A percentile compares a stretch with the other conserved stretches of the same genome.
Conservation (phyloP, 208 protist genomes). For the Trypanosoma cruzi region DNA sequence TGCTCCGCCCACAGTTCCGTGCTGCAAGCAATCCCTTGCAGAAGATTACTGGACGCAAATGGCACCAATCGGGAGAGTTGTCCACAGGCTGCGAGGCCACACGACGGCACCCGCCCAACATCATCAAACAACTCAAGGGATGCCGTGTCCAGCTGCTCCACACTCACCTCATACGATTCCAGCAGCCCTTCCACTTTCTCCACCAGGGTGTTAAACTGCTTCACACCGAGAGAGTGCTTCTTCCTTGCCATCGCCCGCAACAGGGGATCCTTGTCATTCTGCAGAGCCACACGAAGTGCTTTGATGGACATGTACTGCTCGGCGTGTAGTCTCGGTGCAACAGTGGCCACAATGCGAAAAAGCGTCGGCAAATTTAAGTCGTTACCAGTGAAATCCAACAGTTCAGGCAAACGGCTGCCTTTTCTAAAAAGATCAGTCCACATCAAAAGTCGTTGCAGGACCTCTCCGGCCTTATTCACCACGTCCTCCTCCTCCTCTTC, state of each 20-base stretch:
- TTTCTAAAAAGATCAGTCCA: slow-evolving; percentile 47
- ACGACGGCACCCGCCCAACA: slow-evolving; percentile 33
- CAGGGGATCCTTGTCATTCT: slow-evolving; percentile 28
- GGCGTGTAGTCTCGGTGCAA: slow-evolving; percentile 60
- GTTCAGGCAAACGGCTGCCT: slow-evolving; percentile 28
- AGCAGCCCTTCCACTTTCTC: slow-evolving; percentile 40
- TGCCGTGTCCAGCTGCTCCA: slow-evolving; percentile 45
- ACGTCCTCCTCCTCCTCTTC: slow-evolving; percentile 18
- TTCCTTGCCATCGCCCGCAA: slow-evolving; percentile 53
- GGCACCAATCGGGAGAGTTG: slow-evolving; percentile 68
- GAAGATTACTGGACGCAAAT: slow-evolving; percentile 48
- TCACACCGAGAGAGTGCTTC: slow-evolving; percentile 49
- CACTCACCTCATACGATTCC: slow-evolving; percentile 41
- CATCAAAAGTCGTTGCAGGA: slow-evolving; percentile 30
- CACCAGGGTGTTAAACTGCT: slow-evolving; percentile 40
- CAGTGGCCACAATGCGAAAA: slow-evolving; percentile 42
- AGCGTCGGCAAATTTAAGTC: slow-evolving; percentile 35
- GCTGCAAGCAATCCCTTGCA: slow-evolving; percentile 45
- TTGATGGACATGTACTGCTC: slow-evolving; percentile 83
- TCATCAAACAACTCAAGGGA: slow-evolving; percentile 35
- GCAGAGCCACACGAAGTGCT: slow-evolving; percentile 63
- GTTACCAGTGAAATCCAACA: slow-evolving; percentile 36
- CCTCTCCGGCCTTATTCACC: slow-evolving; percentile 24
- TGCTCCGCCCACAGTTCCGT: slow-evolving; percentile 47
- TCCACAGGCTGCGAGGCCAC: slow-evolving; percentile 44